Evolutionary conservation across 1,284 basidiomycete genomes (phyloP), one percentile per base, ranked within the genome.

Genomic region (Ustilago vetiveriae): DNA sequence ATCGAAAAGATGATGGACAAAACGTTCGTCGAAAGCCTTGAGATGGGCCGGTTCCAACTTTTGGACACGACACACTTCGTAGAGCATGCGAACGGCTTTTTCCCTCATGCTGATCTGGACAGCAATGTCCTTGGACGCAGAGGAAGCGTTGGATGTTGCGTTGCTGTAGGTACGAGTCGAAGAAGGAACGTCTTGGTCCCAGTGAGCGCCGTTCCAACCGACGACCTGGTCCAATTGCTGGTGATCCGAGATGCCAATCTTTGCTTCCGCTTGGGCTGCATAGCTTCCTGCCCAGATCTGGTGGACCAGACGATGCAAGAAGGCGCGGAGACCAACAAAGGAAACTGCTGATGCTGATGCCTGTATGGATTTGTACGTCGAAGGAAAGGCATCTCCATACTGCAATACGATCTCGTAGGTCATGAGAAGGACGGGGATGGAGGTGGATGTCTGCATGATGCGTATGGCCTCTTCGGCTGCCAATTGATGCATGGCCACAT

Each of bases 1-100:
- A 59, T 96, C 92, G 74, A 97, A 97, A 35, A 99, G 84, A 75
- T 90, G 88, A 68, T 94, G 90, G 49, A 99, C 89, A 82, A 98
- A 97, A 0, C 84, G 58, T 72, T 93, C 91, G 74, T 88, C 87
- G 79, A 96, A 48, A 23, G 29, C 22, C 6, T 69, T 60, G 56
- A 79, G 58, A 41, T 78, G 72, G 0, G 51, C 51, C 16, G 52
- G 26, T 27, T 75, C 65, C 19, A 79, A 64, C 26, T 75, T 72
- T 43, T 79, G 78, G 1, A 74, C 68, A 27, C 78, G 71, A 46
- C 79, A 77, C 2, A 77, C 50, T 46, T 74, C 65, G 55, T 66
- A 62, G 36, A 45, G 26, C 47, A 81, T 62, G 27, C 58, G 51
- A 1, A 86, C 35, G 92, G 84, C 83, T 47, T 75, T 73, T 11